Evolutionary conservation across 2,329 filamentous ascomycete genomes (phyloP), one percentile per base, ranked within the genome.

Genomic region (Pestalotiopsis sp.): DNA sequence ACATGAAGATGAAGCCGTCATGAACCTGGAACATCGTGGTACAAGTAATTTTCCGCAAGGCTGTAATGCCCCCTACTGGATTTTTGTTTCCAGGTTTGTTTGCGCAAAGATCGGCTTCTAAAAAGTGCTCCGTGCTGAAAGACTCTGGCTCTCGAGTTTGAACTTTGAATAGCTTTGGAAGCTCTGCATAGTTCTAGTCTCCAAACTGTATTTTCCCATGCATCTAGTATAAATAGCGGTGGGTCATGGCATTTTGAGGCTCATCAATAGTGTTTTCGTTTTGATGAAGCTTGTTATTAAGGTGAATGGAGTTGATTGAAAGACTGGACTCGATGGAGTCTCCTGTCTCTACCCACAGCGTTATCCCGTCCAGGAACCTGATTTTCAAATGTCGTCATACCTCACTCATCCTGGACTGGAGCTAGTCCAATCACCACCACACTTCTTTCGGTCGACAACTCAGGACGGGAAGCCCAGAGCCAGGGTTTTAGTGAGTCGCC

Each of bases 341-440:
- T 27, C 23, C 9, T 59, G 1, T 9, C 20, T 1, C 12, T 4
- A 20, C 20, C 20, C 6, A 39, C 4, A 20, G 59, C 59, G n/a
- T 62, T 62, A 36, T 41, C 61, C 38, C 25, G 25, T 45, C 61
- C 20, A 7, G 61, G 41, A 39, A 38, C 61, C 39, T 64, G 61
- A 52, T 64, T 67, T 61, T 45, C 65, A 7, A 45, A 67, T 61
- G 65, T 61, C 65, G 65, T 67, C 65, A 67, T 67, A 41, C 39
- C 39, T 11, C 2, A 39, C 31, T 25, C 17, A 59, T 56, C 65
- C 65, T 67, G 52, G 65, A 39, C 1, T 36, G 38, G 27, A 4
- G 23, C 65, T 36, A 52, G 49, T 12, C 66, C 66, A 67, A 67
- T 67, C 59, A 67, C 13, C 13, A 56, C 41, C 57, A 67, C 39